A percentile compares a stretch with the other conserved stretches of the same genome.
These are phyloP conservation scores for Trichocomaceae sp. DNA, from an alignment of 2,329 filamentous ascomycete genomes.

Conservation along the genomic window DNA sequence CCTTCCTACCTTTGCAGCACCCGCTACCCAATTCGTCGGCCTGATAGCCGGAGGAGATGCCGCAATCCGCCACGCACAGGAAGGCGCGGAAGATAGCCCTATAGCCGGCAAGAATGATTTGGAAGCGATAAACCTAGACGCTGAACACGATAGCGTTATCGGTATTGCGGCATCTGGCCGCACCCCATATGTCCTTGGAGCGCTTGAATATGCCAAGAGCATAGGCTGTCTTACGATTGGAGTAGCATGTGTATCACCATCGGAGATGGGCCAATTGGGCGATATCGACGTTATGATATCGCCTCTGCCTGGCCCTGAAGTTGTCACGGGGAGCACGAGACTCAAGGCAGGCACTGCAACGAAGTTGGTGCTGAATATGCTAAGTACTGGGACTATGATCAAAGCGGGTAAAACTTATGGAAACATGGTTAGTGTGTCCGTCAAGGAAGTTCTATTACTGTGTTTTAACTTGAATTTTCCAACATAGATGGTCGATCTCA, in stretches of 20 bases:
- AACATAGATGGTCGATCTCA: constrained; percentile 31
- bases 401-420: constrained; percentile 38
- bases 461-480: not conserved
- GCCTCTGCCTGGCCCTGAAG: constrained; percentile 38
- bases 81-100: constrained; percentile 38
- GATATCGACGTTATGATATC: constrained; percentile 30
- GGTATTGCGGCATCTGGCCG: constrained; percentile 41
- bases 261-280: constrained; percentile 23
- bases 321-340: constrained; percentile 42
- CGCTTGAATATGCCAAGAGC: constrained; percentile 30
- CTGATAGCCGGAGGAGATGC: constrained; percentile 39
- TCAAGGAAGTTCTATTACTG: not conserved
- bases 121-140: constrained; percentile 22
- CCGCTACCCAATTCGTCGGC: constrained; percentile 35
- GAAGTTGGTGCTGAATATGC: constrained; percentile 41
- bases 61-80: constrained; percentile 36
- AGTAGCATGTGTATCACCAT: constrained; percentile 34
- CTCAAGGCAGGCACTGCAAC: constrained; percentile 43
- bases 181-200: constrained; percentile 39
- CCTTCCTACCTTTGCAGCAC: constrained; percentile 37
- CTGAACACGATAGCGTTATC: constrained; percentile 32
- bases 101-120: constrained; percentile 28
- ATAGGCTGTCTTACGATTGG: constrained; percentile 34
- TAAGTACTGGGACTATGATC: constrained; percentile 40
- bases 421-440: constrained; percentile 29